Base-by-base conservation (phyloP, 306 rosid genomes). In the Mucuna pruriens region DNA sequence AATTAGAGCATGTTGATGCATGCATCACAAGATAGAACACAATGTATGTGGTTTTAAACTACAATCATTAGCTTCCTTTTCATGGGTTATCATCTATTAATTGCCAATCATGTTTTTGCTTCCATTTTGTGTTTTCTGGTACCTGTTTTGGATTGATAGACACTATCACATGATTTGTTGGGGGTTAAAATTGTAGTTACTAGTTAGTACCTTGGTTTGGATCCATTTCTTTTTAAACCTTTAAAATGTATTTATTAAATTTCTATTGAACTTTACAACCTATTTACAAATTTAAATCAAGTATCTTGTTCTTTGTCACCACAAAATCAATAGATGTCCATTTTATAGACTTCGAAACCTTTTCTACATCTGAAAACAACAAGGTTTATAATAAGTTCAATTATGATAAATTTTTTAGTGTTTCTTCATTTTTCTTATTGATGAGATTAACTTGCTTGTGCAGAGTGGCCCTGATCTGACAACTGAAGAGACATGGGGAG, bases 391-490 rank as follows among this genome's bases (percentile, higher is more conserved):
- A 46, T 38, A 22, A 31, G 12, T 55, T 79, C 33, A 31, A 10
- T 63, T 44, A 25, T 22, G 52, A 54, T 6, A 70, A 9, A 8
- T 78, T 60, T 25, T 72, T n/a, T n/a, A 5, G 61, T 26, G 15
- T 83, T 48, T 49, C 31, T 55, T 26, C 17, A 9, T 63, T 58
- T 76, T 51, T 83, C 17, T 51, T 19, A 26, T 34, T 74, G 34
- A 86, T 58, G 25, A 49, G 74, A 57, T 79, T 76, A 72, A 39
- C 17, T 38, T 62, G 62, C 52, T 76, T 74, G 74, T 61, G 39
- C 60, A 96, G 99, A 96, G 98, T 81, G 99, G 99, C 60, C 99
- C 99, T 42, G 98, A 96, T 90, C 87, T 93, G 84, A 90, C 85
- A 31, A 87, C 93, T 7, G 91, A 90, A 81, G 93, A 92, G 75